Evolutionary conservation across 768 basidiomycete genomes (phyloP).

Genomic region (Kondoa subrosea): DNA sequence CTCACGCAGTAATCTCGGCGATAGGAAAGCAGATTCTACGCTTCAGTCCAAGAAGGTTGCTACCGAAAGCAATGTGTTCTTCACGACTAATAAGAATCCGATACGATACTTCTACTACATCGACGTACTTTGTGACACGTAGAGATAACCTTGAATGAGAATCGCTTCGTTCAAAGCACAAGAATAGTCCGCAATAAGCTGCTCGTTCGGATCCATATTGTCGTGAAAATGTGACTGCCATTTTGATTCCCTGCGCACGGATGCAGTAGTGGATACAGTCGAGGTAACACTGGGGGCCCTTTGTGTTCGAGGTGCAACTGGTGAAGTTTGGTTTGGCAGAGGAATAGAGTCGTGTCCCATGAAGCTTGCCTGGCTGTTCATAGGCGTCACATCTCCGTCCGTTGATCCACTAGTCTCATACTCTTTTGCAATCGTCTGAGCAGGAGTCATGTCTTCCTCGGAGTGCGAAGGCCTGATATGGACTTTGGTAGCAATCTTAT

Average conservation of each 20-base stretch:
- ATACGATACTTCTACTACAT: not conserved
- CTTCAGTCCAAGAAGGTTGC: slow-evolving; percentile 16
- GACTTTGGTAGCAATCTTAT: no score
- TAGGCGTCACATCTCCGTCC: not conserved
- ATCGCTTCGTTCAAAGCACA: slow-evolving; percentile 14
- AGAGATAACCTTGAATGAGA: slow-evolving; percentile 2
- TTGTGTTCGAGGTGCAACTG: no score
- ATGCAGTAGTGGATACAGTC: not conserved
- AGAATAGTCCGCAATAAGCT: slow-evolving; percentile 11
- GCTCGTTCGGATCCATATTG: slow-evolving; percentile 9
- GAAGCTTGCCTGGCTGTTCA: not conserved
- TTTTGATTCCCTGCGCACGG: not conserved
- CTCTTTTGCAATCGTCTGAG: not conserved
- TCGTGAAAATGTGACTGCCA: not conserved
- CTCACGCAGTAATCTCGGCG: slow-evolving; percentile 3
- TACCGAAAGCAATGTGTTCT: slow-evolving; percentile 10
- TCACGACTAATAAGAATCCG: slow-evolving; percentile 13
- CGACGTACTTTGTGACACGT: not conserved
- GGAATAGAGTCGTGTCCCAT: not conserved
- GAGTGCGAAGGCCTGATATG: no score
- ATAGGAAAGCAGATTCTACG: slow-evolving; percentile 8
- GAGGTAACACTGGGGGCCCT: not conserved
- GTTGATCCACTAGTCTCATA: not conserved
- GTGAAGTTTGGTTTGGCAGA: no score
- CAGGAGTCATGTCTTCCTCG: no score